Percentiles rank a stretch among this genome's conserved stretches.
These are phyloP conservation scores for Cryphonectria carpinicola DNA, from an alignment of 2,329 filamentous ascomycete species.

Conservation along the genomic window DNA sequence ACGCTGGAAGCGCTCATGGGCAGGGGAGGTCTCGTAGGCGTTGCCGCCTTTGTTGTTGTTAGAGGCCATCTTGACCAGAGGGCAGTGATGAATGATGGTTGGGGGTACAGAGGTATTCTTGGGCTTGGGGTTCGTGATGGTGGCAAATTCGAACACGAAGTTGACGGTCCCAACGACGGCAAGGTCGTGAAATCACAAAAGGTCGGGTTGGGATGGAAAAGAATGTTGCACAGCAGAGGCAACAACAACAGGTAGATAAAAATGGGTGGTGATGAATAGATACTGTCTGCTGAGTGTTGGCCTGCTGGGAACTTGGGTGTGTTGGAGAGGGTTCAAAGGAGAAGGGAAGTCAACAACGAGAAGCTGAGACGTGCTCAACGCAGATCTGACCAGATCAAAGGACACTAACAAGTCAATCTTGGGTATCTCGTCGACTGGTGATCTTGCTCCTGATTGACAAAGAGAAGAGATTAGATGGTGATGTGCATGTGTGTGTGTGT, in stretches of 20 bases:
- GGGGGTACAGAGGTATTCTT: not conserved
- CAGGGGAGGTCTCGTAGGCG: slow-evolving; percentile 19
- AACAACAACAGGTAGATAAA: not conserved
- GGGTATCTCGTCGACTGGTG: not conserved
- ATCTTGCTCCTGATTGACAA: not conserved
- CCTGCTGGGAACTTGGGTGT: slow-evolving; percentile 1
- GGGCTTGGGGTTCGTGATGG: not conserved
- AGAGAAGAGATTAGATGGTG: not conserved
- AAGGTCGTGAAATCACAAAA: not conserved
- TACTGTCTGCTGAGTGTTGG: not conserved
- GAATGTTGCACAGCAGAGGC: not conserved
- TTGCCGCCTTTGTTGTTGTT: slow-evolving; percentile 9
- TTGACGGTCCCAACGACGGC: not conserved
- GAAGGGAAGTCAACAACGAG: not conserved
- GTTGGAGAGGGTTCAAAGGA: not conserved
- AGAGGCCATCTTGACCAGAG: slow-evolving; percentile 16
- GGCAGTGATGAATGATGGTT: not conserved
- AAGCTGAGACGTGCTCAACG: not conserved
- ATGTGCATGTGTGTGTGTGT: too few species aligned
- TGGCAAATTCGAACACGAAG: not conserved
- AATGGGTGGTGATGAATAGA: not conserved
- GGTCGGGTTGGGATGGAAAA: not conserved
- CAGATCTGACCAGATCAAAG: not conserved
- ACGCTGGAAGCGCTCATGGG: slow-evolving; percentile 23
- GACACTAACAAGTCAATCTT: not conserved